These are phyloP conservation scores for Leishmania turanica DNA, from an alignment of 208 protist genomes.

Conservation along the genomic window DNA sequence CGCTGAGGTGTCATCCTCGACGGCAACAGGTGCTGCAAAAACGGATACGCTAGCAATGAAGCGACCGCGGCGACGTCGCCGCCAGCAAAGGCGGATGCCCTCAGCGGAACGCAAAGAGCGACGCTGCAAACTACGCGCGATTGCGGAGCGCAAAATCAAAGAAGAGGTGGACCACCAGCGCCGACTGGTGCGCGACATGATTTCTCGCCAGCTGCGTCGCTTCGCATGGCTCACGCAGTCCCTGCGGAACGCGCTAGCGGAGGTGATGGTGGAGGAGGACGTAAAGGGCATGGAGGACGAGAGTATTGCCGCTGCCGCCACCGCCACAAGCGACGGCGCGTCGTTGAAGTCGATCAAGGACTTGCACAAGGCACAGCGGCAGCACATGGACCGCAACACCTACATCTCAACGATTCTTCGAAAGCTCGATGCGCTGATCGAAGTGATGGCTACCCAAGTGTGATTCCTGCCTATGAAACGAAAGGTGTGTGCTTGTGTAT, in stretches of 20 bases:
- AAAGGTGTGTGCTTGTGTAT: background rate
- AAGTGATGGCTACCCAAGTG: conserved; percentile 28
- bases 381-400: conserved; percentile 20
- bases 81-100: conserved; percentile 1
- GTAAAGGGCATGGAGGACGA: conserved; percentile 8
- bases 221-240: conserved; percentile 40
- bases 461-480: background rate
- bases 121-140: conserved; percentile 25
- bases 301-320: background rate
- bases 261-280: conserved; percentile 31
- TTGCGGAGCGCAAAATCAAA: conserved; percentile 26
- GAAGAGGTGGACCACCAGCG: conserved; percentile 34
- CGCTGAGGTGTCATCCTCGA: background rate
- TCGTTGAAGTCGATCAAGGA: conserved; percentile 16
- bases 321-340: conserved; percentile 1
- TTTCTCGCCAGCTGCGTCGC: conserved; percentile 40
- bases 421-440: conserved; percentile 20
- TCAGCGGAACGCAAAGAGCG: conserved; percentile 23
- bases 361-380: conserved; percentile 23
- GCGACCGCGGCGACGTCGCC: background rate
- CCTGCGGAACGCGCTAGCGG: conserved; percentile 40
- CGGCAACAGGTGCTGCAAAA: background rate
- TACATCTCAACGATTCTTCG: conserved; percentile 25
- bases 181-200: conserved; percentile 46
- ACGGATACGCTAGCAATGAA: background rate